Evolutionary conservation across 176 grass and related monocot species (phyloP).

Genomic region (Phoenix roebelenii): DNA sequence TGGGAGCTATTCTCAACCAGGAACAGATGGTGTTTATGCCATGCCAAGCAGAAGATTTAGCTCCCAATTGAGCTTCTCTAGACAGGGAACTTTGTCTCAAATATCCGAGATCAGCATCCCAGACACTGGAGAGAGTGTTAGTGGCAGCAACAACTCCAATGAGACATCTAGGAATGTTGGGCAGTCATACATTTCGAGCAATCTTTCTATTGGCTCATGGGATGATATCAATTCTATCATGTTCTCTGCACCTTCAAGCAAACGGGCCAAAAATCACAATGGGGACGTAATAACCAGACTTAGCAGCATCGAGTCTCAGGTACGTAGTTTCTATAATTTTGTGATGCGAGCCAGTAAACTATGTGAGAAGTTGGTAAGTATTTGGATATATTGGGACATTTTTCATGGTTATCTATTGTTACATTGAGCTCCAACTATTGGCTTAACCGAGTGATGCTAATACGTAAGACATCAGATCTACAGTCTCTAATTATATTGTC

Average conservation of each 20-base stretch:
- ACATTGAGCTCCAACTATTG: not conserved
- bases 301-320: constrained; percentile 64
- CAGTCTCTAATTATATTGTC: too few species aligned
- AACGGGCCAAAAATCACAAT: constrained; percentile 43
- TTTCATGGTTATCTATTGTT: constrained; percentile 3
- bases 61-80: constrained; percentile 60
- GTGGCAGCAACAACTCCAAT: constrained; percentile 25
- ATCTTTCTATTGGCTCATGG: constrained; percentile 78
- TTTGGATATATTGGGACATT: not conserved
- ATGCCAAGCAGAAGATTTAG: constrained; percentile 38
- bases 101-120: constrained; percentile 60
- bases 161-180: constrained; percentile 12
- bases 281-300: constrained; percentile 45
- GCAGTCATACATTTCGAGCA: constrained; percentile 30
- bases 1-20: constrained; percentile 18
- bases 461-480: too few species aligned
- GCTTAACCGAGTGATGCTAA: too few species aligned
- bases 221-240: constrained; percentile 67
- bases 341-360: not conserved
- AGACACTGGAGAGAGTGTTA: constrained; percentile 23
- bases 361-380: not conserved
- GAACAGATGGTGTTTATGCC: constrained; percentile 24
- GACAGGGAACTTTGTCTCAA: constrained; percentile 36
- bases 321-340: constrained; percentile 10
- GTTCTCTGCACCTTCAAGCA: constrained; percentile 48